Evolutionary conservation across 768 basidiomycete genomes (phyloP).

Genomic region (Wakefieldia striispora): DNA sequence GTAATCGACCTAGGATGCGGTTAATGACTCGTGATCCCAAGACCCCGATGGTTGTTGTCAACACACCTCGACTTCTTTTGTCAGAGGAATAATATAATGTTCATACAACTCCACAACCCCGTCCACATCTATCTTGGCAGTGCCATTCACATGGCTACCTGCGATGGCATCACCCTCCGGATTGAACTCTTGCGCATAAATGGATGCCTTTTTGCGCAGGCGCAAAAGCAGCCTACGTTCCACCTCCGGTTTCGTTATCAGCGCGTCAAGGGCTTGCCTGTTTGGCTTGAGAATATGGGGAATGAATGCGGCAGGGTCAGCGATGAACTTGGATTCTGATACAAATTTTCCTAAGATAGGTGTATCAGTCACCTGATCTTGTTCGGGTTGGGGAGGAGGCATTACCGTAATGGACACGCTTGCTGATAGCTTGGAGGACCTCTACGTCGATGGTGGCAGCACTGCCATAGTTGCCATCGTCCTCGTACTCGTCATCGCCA

Average conservation of each 20-base stretch:
- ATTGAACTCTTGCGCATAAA: constrained; percentile 81
- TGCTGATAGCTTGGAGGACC: constrained; percentile 95
- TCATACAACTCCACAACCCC: constrained; percentile 92
- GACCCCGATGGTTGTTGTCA: constrained; percentile 7
- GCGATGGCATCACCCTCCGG: constrained; percentile 56
- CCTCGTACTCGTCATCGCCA: constrained; percentile 71
- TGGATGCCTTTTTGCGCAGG: constrained; percentile 79
- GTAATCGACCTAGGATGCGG: constrained; percentile 77
- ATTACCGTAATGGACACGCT: constrained; percentile 96
- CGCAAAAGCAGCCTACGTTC: constrained; percentile 81
- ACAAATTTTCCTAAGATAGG: constrained; percentile 86
- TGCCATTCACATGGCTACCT: constrained; percentile 30
- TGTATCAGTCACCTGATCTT: neutral
- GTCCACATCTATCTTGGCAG: constrained; percentile 84
- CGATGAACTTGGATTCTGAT: constrained; percentile 94
- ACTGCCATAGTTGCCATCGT: constrained; percentile 98
- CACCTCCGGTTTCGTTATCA: constrained; percentile 98
- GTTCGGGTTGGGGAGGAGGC: constrained; percentile 13
- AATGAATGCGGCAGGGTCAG: constrained; percentile 82
- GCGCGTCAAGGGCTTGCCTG: constrained; percentile 67
- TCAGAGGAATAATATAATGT: constrained; percentile 94
- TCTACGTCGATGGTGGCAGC: constrained; percentile 94
- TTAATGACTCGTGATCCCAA: constrained; percentile 1
- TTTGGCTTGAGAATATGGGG: constrained; percentile 87
- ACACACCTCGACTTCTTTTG: constrained; percentile 95